Base-by-base conservation (phyloP, 352 stramenopile species). In the Phytophthora chlamydospora region DNA sequence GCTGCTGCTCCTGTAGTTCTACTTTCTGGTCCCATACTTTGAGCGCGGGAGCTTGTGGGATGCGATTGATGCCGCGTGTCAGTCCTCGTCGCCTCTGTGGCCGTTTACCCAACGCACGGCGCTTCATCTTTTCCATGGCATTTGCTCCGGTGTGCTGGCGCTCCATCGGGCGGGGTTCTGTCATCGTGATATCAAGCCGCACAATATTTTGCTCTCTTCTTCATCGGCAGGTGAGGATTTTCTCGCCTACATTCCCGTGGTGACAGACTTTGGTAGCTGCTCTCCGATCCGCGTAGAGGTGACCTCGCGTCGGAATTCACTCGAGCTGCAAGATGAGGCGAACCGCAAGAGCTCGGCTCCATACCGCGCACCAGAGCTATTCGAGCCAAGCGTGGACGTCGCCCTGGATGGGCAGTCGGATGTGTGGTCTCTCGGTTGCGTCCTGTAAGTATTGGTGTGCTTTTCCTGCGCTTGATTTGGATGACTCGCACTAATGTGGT, bases 251-350 rank as follows among this genome's bases (percentile, higher is more conserved):
- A 88, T 90, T 41, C 85, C 89, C 2, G 76, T 96, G 13, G 71
- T 96, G 35, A 96, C 85, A 42, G 85, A 95, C 71, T 94, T 96
- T 68, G 87, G 88, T 31, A 93, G 83, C 57, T 93, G 83, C 51
- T 74, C 81, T 27, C 79, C 83, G 10, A 80, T 93, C 31, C 76
- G 74, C 21, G 80, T 88, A 10, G 80, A 92, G 66, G 78, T 93
- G 16, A 75, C 69, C 9, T 89, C 82, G 19, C 77, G 82, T 16
- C 70, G 76, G 21, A 90, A 88, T 62, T 91, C 85, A 24, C 67
- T 94, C 13, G 80, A 93, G 45, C 38, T 92, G 8, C 83, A 93
- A 66, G 86, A 95, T 34, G 83, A 93, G 36, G 82, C 84, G 31
- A 93, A 78, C 35, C 80, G 83, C 6, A 96, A 94, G 43, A 94